Evolutionary conservation across 257 asterid genomes (phyloP).

Genomic region (Rehmannia glutinosa): DNA sequence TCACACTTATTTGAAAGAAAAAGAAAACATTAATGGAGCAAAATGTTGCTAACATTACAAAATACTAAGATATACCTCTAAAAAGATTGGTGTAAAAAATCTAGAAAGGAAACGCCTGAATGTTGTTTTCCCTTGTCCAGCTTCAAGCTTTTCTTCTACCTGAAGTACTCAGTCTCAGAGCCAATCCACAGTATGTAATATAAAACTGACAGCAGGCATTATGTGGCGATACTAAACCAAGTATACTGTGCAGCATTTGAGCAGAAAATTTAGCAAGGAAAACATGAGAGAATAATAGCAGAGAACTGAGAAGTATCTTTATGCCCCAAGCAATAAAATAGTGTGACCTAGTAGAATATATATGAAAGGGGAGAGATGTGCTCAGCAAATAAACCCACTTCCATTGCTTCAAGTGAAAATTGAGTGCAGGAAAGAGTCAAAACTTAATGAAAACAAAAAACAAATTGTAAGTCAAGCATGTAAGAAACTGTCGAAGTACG

Average conservation of each 20-base stretch:
- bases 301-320: no score
- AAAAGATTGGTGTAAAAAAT: constrained; percentile 79
- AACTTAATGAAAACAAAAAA: no score
- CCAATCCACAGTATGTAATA: background rate
- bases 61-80: constrained; percentile 52
- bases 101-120: constrained; percentile 73
- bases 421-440: no score
- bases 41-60: background rate
- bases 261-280: background rate
- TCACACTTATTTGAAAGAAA: background rate
- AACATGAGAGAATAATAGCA: no score
- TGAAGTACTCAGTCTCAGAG: constrained; percentile 19
- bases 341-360: background rate
- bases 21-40: background rate
- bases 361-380: background rate
- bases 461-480: no score
- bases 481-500: no score
- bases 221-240: background rate
- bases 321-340: background rate
- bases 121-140: constrained; percentile 78
- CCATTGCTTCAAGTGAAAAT: no score
- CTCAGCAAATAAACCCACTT: background rate
- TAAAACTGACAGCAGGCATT: background rate
- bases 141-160: constrained; percentile 90
- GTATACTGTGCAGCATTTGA: background rate